Conservation (phyloP, 495 filamentous ascomycete genomes). For the Monascus purpureus region DNA sequence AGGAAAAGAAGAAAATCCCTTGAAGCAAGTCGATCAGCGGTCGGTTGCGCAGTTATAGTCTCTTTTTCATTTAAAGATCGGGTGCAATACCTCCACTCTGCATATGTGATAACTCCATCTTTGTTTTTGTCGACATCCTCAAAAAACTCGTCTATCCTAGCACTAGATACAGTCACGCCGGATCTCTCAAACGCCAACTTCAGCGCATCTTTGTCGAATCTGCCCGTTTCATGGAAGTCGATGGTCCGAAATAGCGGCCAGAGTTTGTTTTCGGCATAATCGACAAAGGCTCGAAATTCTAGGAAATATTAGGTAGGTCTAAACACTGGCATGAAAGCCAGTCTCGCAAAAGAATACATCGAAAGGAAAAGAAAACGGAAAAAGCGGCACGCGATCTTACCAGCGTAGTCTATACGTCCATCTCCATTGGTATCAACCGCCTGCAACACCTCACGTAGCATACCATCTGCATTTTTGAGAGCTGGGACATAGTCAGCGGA, state of each 20-base stretch:
- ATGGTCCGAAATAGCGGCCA: conserved; percentile 73
- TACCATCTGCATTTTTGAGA: conserved; percentile 82
- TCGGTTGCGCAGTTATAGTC: no score
- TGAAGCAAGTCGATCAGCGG: conserved; percentile 9
- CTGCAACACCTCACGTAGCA: conserved; percentile 65
- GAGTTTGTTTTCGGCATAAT: conserved; percentile 70
- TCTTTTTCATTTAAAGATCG: no score
- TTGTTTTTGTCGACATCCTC: conserved; percentile 76
- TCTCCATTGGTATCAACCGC: conserved; percentile 77
- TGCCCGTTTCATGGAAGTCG: conserved; percentile 74
- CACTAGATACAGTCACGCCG: conserved; percentile 62
- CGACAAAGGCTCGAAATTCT: conserved; percentile 86
- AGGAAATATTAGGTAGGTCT: conserved; percentile 15
- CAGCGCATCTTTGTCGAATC: conserved; percentile 76
- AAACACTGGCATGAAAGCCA: conserved; percentile 5
- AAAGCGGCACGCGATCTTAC: conserved; percentile 29
- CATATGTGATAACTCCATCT: conserved; percentile 78
- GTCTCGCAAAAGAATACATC: conserved; percentile 1
- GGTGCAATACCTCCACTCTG: conserved; percentile 99
- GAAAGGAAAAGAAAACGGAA: conserved; percentile 1
- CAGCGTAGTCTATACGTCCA: conserved; percentile 78
- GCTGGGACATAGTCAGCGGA: conserved; percentile 39
- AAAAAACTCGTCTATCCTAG: conserved; percentile 76
- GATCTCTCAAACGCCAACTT: conserved; percentile 60
- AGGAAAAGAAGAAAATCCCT: conserved; percentile 96